Evolutionary conservation across 1,284 basidiomycete species (phyloP), one percentile per base, ranked within the genome.

Genomic region (Pulchroboletus neoregius): DNA sequence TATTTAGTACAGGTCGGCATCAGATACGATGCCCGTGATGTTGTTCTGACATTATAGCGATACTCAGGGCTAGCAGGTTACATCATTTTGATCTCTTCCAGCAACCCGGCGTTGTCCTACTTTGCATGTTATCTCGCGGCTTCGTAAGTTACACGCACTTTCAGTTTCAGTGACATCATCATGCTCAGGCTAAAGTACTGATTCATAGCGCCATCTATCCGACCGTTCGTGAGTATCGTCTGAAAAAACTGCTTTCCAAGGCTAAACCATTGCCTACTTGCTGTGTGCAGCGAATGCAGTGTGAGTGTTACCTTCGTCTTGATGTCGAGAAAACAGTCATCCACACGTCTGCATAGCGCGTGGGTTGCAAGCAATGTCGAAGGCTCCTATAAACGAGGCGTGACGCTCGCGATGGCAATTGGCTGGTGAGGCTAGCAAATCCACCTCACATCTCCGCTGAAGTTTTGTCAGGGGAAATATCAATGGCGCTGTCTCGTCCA

Each of bases 361-460:
- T 78, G 77, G 71, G 70, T 76, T 2, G 72, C 74, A 10, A 65
- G 69, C 42, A 78, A 78, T 45, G 67, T 73, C 28, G 78, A 81
- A 50, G 71, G 72, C 11, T 58, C 63, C 3, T 73, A 69, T 46
- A 72, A 71, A 48, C 63, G 71, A 26, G 62, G 63, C 22, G 64
- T 72, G 28, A 71, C 71, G n/a, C 67, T 72, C 6, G 71, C 59
- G 6, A 58, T 70, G 60, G 62, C 62, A 2, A 65, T 70, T 33
- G 63, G 67, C 35, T 66, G 60, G 66, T 68, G 27, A 50, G 63
- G 47, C 33, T 36, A 15, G 20, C 15, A 31, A 16, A 15, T 34
- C 8, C 24, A 26, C 34, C 30, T 32, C 10, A 5, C 24, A 16
- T 26, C 20, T 30, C 32, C 8, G 11, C 40, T 54, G 27, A 46